Conservation (phyloP, 108 stramenopile species). For the Cyclotella kingstonii region DNA sequence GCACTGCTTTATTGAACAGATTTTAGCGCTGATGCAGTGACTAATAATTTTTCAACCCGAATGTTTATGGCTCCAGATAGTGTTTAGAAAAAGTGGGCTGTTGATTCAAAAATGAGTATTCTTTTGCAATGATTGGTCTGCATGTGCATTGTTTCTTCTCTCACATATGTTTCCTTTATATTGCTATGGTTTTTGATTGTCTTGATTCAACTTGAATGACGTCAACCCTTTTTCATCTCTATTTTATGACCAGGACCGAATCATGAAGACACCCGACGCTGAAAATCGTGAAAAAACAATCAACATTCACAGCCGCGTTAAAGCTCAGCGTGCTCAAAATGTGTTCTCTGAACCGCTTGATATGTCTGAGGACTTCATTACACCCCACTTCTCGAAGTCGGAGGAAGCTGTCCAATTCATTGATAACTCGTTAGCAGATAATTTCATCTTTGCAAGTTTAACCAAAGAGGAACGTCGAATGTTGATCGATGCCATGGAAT, state of each 20-base stretch:
- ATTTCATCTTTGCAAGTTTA: constrained; percentile 84
- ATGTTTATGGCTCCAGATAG: too few relatives aligned
- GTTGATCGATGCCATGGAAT: constrained; percentile 87
- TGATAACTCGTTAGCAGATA: constrained; percentile 77
- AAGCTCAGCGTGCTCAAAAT: constrained; percentile 78
- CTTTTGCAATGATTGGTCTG: too few relatives aligned
- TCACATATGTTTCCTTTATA: too few relatives aligned
- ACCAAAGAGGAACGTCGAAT: constrained; percentile 68
- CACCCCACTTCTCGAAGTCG: constrained; percentile 70
- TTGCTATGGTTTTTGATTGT: too few relatives aligned
- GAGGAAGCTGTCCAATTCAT: constrained; percentile 80
- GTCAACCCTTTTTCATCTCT: background rate
- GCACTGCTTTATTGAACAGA: too few relatives aligned
- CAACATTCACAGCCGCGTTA: constrained; percentile 72
- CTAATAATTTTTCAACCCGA: too few relatives aligned
- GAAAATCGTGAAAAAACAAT: constrained; percentile 75
- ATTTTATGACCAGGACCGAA: background rate
- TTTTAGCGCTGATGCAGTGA: too few relatives aligned
- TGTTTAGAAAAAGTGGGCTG: too few relatives aligned
- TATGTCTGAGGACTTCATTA: constrained; percentile 68
- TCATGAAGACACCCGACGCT: constrained; percentile 26
- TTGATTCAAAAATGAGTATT: too few relatives aligned
- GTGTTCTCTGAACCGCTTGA: constrained; percentile 83
- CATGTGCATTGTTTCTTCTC: too few relatives aligned
- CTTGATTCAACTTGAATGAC: background rate